A percentile compares a stretch with the other conserved stretches of the same genome.
Evolutionary conservation across 257 asterid genomes (phyloP).

Genomic region (Solanum sitiens): DNA sequence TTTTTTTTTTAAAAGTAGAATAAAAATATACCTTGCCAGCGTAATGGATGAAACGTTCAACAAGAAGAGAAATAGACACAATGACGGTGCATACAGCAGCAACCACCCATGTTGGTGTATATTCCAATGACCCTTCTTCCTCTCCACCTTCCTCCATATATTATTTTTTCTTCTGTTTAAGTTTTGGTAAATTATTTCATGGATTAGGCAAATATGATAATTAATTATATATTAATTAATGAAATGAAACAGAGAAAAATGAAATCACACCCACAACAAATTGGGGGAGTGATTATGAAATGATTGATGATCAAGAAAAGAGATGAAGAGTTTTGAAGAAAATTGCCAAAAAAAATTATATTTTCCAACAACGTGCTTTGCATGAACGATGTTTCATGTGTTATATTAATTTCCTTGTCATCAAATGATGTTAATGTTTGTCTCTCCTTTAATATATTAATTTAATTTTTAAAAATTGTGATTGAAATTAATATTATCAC

Average conservation of each 20-base stretch:
- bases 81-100: conserved; percentile 32
- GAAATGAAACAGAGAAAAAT: background rate
- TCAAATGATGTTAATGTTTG: background rate
- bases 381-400: background rate
- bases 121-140: conserved; percentile 22
- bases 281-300: background rate
- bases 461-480: background rate
- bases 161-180: background rate
- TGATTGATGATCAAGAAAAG: background rate
- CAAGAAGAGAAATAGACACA: conserved; percentile 22
- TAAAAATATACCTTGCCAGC: conserved; percentile 17
- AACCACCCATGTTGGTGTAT: conserved; percentile 39
- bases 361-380: background rate
- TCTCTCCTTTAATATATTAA: background rate
- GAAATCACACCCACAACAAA: background rate
- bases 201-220: background rate
- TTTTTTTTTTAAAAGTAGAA: background rate
- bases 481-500: background rate
- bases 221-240: background rate
- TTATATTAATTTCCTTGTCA: background rate
- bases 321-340: background rate
- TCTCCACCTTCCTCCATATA: conserved; percentile 16
- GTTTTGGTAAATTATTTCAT: background rate
- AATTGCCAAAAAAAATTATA: background rate
- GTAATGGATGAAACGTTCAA: conserved; percentile 25